Base-by-base conservation (phyloP, 257 asterid genomes). In the Rubia yunnanensis region DNA sequence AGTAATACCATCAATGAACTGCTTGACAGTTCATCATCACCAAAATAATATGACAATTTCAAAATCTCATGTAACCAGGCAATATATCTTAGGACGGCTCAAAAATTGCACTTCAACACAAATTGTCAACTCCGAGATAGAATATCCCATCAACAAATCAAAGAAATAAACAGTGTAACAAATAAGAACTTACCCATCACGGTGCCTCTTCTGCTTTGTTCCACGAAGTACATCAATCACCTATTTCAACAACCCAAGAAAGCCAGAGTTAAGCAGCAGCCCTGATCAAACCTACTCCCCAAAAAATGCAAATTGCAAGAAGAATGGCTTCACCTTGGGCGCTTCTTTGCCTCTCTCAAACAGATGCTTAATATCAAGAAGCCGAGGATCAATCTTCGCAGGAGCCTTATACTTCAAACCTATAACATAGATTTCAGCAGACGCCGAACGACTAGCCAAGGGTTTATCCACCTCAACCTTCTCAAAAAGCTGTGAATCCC, bases 401-500 rank as follows among this genome's bases (percentile, higher is more conserved):
- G 98, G 98, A 32, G 95, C 99, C 78, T 86, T 94, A 31, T 94
- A 94, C 70, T 82, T 94, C 10, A 86, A 73, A 17, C 92, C 95
- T 7, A 88, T 6, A 36, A 94, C 69, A 78, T 88, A 94, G 74
- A 90, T 94, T 72, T 90, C 99, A 15, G 99, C 96, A 34, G 96
- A 94, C 48, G 97, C 66, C 23, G 95, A 84, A 36, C 96, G 69
- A 83, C 97, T 90, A 30, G 97, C 99, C 61, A 69, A 77, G 26
- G 99, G 97, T 66, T 94, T 94, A 67, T 94, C 95, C 68, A 94
- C 97, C 72, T 90, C 99, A 71, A 94, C 97, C 81, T 85, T 90
- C 76, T 88, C 99, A 85, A 90, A 94, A 27, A 90, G 86, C 98
- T 90, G 84, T 74, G 64, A 23, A 39, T 3, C 67, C 44, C 41